Evolutionary conservation across 371 early-diverging fungal species (phyloP).

Genomic region (Dinochytrium kinnereticum): DNA sequence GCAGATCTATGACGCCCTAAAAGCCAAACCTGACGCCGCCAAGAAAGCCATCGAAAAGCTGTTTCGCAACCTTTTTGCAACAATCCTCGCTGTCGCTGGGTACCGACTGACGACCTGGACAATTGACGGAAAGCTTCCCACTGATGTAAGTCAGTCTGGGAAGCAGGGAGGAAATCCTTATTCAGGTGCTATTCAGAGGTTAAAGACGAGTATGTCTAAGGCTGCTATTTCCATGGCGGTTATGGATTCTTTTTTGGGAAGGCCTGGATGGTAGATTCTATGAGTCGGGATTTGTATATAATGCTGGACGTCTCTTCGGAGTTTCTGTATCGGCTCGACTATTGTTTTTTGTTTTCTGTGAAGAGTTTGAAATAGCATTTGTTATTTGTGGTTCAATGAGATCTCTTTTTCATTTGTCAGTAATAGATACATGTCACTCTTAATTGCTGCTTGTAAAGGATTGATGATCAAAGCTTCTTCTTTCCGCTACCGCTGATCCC

Average conservation of each 20-base stretch:
- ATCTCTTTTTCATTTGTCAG: too few species aligned
- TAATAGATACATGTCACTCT: too few species aligned
- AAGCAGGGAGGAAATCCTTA: conserved; percentile 18
- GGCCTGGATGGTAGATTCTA: conserved; percentile 13
- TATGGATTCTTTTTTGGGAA: conserved; percentile 8
- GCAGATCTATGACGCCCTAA: conserved; percentile 4
- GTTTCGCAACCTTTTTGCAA: not conserved
- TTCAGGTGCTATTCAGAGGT: not conserved
- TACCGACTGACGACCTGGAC: conserved; percentile 19
- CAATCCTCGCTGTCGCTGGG: conserved; percentile 8
- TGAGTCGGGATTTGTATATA: too few species aligned
- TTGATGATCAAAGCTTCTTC: too few species aligned
- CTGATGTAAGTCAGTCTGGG: not conserved
- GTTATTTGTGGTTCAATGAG: too few species aligned
- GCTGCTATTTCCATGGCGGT: conserved; percentile 10
- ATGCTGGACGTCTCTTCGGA: too few species aligned
- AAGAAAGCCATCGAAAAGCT: not conserved
- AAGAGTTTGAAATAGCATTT: too few species aligned
- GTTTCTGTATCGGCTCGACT: too few species aligned
- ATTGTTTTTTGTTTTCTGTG: too few species aligned
- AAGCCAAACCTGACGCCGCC: not conserved
- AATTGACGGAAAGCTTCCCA: conserved; percentile 19
- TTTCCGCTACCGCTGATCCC: not conserved
- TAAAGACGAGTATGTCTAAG: not conserved
- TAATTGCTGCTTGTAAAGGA: too few species aligned